phyloP scores from a whole-genome alignment of 179 eudicot species.

The Heliamphora pulchella region DNA sequence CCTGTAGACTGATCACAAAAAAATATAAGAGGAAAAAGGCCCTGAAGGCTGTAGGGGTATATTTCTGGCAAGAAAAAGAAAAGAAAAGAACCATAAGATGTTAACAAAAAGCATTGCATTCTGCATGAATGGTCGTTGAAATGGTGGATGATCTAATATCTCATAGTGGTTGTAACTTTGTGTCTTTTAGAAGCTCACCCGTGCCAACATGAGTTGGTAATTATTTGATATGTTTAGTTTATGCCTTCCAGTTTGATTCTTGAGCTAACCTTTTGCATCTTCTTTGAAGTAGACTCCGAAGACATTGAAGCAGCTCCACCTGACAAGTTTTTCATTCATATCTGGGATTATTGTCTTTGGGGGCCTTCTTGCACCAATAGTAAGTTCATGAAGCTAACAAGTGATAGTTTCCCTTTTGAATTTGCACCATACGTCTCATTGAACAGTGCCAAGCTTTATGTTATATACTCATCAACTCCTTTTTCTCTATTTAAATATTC shows the following conservation, averaged over 20 bases:
- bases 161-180: neutral
- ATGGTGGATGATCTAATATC: neutral
- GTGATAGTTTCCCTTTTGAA: neutral
- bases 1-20: no score
- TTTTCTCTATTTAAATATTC: neutral
- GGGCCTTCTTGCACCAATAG: conserved; percentile 86
- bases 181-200: neutral
- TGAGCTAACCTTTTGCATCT: conserved; percentile 15
- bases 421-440: neutral
- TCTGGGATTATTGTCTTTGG: conserved; percentile 81
- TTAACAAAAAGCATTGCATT: neutral
- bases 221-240: neutral
- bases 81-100: neutral
- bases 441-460: neutral
- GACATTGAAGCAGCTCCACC: conserved; percentile 82
- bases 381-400: conserved; percentile 37
- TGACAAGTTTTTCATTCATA: conserved; percentile 79
- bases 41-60: neutral
- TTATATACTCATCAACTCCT: neutral
- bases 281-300: conserved; percentile 59
- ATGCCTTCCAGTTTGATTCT: neutral
- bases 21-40: no score
- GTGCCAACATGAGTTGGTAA: neutral
- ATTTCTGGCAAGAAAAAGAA: neutral
- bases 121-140: neutral